These are phyloP conservation scores for Thalassiosira ordinaria DNA, from an alignment of 352 stramenopile species.

Conservation along the genomic window DNA sequence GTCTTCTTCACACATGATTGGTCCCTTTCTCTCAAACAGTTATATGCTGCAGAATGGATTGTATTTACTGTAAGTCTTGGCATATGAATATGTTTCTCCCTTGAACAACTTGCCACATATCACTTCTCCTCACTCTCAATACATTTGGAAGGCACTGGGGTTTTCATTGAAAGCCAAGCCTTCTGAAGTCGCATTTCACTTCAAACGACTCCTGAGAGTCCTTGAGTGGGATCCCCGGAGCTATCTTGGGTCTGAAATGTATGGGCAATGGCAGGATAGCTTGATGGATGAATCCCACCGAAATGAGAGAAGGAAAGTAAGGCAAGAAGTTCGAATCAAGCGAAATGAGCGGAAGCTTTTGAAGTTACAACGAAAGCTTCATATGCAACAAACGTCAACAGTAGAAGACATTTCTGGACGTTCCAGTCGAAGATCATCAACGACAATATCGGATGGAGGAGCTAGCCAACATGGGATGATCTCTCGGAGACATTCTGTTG, in stretches of 20 bases:
- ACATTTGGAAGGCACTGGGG: constrained; percentile 67
- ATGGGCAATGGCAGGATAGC: constrained; percentile 72
- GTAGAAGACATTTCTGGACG: constrained; percentile 36
- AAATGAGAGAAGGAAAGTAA: constrained; percentile 50
- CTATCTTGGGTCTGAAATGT: constrained; percentile 80
- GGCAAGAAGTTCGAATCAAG: constrained; percentile 49
- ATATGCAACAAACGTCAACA: constrained; percentile 57
- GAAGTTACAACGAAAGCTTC: constrained; percentile 69
- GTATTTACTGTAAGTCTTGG: constrained; percentile 78
- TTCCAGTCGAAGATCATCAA: constrained; percentile 18
- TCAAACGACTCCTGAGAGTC: constrained; percentile 73
- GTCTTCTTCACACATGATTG: constrained; percentile 84
- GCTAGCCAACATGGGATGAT: not conserved
- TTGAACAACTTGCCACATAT: no score
- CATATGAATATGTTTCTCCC: no score
- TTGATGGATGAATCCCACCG: constrained; percentile 67
- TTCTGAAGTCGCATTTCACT: constrained; percentile 84
- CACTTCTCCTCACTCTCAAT: no score
- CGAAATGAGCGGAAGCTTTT: constrained; percentile 67
- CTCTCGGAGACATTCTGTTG: constrained; percentile 3
- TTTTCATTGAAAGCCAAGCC: constrained; percentile 79
- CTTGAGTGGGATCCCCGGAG: constrained; percentile 66
- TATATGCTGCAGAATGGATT: constrained; percentile 82
- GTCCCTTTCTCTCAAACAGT: constrained; percentile 76
- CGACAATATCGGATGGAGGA: constrained; percentile 3